phyloP scores from a whole-genome alignment of 495 filamentous ascomycete genomes.

The Friedmanniomyces simplex region DNA sequence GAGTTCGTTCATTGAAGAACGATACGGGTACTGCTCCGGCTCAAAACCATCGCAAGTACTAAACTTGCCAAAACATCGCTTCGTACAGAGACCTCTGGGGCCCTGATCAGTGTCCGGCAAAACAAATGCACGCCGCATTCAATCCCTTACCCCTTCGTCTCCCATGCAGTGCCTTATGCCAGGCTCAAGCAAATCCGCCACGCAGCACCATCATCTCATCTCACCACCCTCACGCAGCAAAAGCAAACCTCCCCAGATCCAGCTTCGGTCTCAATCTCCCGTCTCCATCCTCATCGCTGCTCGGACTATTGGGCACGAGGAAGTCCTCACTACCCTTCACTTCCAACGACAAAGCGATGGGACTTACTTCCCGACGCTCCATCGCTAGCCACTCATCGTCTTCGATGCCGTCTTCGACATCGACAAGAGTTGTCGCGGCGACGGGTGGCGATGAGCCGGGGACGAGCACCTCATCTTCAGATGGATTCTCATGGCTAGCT shows the following conservation, averaged over 20 bases:
- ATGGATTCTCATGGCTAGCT: background rate
- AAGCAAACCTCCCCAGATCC: conserved; percentile 29
- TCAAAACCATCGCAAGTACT: too few species aligned
- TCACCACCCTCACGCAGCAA: conserved; percentile 12
- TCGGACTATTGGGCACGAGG: conserved; percentile 59
- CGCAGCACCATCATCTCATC: too few species aligned
- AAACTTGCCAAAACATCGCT: too few species aligned
- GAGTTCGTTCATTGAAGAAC: too few species aligned
- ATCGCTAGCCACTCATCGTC: conserved; percentile 5
- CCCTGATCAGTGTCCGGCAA: too few species aligned
- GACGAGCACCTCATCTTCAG: background rate
- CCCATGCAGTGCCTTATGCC: too few species aligned
- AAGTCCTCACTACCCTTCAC: conserved; percentile 63
- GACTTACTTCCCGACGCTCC: conserved; percentile 3
- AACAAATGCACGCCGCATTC: too few species aligned
- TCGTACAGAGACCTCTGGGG: too few species aligned
- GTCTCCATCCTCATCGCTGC: conserved; percentile 38
- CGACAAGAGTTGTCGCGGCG: background rate
- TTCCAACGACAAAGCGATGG: background rate
- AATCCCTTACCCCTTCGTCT: too few species aligned
- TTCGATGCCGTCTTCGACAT: background rate
- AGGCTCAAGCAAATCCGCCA: too few species aligned
- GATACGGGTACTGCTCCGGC: too few species aligned
- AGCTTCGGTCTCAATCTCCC: conserved; percentile 15
- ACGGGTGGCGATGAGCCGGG: background rate